phyloP scores from a whole-genome alignment of 176 grass and related monocot species.

The Ampelocalamus luodianensis region DNA sequence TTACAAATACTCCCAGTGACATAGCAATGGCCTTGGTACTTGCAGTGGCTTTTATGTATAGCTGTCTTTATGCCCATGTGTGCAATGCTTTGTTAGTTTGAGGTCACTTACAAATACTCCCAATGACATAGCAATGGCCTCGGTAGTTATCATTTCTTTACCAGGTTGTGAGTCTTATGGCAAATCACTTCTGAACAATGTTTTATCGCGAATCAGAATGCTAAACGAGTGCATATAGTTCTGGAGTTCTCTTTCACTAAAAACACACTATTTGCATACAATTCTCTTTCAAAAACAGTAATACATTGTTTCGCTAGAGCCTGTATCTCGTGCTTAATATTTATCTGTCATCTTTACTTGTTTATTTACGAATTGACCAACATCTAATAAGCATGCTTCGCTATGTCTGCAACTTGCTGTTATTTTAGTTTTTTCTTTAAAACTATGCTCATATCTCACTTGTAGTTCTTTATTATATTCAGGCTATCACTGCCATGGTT shows the following conservation, averaged over 20 bases:
- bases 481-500: constrained; percentile 93
- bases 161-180: neutral
- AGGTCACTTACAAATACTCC: neutral
- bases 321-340: neutral
- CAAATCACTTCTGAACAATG: neutral
- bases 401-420: constrained; percentile 13
- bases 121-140: neutral
- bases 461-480: constrained; percentile 28
- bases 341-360: neutral
- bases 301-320: neutral
- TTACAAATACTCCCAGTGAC: neutral
- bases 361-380: neutral
- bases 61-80: neutral
- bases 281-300: neutral
- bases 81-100: neutral
- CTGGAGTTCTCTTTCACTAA: neutral
- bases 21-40: neutral
- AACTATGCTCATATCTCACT: neutral
- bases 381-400: neutral
- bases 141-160: neutral
- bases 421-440: neutral
- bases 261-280: neutral
- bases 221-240: neutral
- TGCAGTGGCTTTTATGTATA: neutral
- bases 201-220: neutral